Evolutionary conservation across 257 asterid genomes (phyloP).

Genomic region (Przewalskia tangutica): DNA sequence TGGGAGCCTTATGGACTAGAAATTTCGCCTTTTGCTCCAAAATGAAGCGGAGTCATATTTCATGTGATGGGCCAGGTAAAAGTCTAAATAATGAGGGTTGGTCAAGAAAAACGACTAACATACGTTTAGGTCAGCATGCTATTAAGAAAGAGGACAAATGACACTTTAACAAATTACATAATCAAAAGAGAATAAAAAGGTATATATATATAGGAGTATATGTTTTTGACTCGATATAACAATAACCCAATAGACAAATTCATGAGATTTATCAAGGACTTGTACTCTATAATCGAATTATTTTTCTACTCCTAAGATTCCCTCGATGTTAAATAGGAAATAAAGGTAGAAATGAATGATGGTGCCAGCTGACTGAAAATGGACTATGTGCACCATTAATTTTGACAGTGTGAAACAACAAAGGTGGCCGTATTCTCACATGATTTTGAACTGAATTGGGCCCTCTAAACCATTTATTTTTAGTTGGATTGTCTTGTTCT

Average conservation of each 20-base stretch:
- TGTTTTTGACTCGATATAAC: no score
- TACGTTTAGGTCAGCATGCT: not conserved
- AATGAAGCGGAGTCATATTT: no score
- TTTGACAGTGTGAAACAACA: not conserved
- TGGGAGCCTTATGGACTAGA: no score
- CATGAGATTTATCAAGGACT: not conserved
- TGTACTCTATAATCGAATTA: no score
- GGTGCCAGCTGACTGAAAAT: not conserved
- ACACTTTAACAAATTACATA: not conserved
- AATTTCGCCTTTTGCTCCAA: no score
- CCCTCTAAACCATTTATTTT: not conserved
- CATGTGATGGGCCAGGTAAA: not conserved
- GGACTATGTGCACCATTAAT: not conserved
- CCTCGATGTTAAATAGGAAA: not conserved
- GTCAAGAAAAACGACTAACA: not conserved
- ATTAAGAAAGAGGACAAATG: not conserved
- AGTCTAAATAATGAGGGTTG: not conserved
- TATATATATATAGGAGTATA: not conserved
- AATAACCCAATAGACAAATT: not conserved
- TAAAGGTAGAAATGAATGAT: not conserved
- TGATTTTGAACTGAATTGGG: constrained; percentile 1
- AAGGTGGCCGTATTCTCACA: constrained; percentile 2
- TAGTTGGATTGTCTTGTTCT: not conserved
- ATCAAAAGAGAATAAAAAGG: not conserved
- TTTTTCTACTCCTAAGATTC: not conserved